Conservation (phyloP, 176 grass and related monocot species). For the Miscanthus lutarioriparius region DNA sequence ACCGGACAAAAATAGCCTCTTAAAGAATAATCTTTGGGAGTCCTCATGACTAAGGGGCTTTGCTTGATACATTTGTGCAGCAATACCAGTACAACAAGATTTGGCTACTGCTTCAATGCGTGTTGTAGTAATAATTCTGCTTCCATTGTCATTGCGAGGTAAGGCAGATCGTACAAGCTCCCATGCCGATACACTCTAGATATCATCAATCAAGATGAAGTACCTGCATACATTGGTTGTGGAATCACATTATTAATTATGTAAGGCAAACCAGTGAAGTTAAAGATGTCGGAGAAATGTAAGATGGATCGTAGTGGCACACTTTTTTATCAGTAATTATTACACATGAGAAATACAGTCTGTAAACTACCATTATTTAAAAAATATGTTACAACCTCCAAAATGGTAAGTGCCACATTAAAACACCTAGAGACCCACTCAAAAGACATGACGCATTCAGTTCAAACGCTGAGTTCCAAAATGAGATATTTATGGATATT, state of each 20-base stretch:
- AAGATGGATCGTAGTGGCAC: too few species aligned
- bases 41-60: background rate
- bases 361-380: too few species aligned
- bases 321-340: too few species aligned
- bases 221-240: background rate
- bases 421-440: too few species aligned
- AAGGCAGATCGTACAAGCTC: background rate
- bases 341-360: too few species aligned
- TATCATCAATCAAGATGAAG: slow-evolving; percentile 18
- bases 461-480: too few species aligned
- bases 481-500: too few species aligned
- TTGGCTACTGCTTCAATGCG: background rate
- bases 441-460: too few species aligned
- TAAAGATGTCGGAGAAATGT: too few species aligned
- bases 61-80: background rate
- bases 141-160: background rate
- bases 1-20: background rate
- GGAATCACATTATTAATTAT: background rate
- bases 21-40: slow-evolving; percentile 12
- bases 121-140: slow-evolving; percentile 10
- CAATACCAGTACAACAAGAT: background rate
- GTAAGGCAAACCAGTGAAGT: background rate
- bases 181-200: background rate
- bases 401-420: too few species aligned
- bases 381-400: too few species aligned